Percentiles rank a stretch among this genome's conserved stretches.
phyloP scores from a whole-genome alignment of 2,329 filamentous ascomycete genomes.

The Rachicladosporium sp. region DNA sequence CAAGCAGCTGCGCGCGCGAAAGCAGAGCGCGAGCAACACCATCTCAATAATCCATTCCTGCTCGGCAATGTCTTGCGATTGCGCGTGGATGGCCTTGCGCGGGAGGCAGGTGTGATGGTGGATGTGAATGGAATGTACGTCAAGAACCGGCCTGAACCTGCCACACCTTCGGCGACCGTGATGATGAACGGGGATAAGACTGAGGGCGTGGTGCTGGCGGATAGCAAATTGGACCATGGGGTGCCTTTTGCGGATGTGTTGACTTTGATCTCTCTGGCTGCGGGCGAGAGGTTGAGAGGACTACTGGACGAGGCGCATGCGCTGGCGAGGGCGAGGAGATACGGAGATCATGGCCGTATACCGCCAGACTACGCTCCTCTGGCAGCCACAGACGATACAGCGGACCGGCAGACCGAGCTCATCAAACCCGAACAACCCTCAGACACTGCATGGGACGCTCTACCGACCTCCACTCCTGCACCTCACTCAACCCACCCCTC shows the following conservation, averaged over 20 bases:
- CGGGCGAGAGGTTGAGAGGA: slow-evolving; percentile 64
- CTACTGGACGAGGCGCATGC: slow-evolving; percentile 66
- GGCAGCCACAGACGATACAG: slow-evolving; percentile 37
- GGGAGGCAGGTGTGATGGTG: slow-evolving; percentile 46
- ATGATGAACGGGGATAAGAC: slow-evolving; percentile 17
- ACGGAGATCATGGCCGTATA: slow-evolving; percentile 66
- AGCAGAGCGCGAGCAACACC: slow-evolving; percentile 51
- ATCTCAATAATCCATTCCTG: slow-evolving; percentile 63
- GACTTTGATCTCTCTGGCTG: slow-evolving; percentile 68
- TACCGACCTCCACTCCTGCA: background rate
- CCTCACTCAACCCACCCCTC: too few relatives aligned
- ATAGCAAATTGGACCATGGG: slow-evolving; percentile 51
- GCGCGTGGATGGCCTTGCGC: slow-evolving; percentile 44
- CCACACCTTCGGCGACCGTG: slow-evolving; percentile 8
- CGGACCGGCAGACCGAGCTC: slow-evolving; percentile 4
- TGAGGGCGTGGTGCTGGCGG: slow-evolving; percentile 17
- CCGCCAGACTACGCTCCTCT: slow-evolving; percentile 65
- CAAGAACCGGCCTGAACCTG: slow-evolving; percentile 12
- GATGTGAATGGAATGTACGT: slow-evolving; percentile 44
- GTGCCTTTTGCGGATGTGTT: slow-evolving; percentile 70
- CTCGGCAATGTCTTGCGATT: slow-evolving; percentile 46
- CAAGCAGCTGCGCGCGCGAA: slow-evolving; percentile 50
- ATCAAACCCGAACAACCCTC: slow-evolving; percentile 26
- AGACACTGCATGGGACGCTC: slow-evolving; percentile 21
- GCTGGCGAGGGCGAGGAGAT: slow-evolving; percentile 59